phyloP scores from a whole-genome alignment of 2,329 filamentous ascomycete species.

The Neofusicoccum kwambonambiense region DNA sequence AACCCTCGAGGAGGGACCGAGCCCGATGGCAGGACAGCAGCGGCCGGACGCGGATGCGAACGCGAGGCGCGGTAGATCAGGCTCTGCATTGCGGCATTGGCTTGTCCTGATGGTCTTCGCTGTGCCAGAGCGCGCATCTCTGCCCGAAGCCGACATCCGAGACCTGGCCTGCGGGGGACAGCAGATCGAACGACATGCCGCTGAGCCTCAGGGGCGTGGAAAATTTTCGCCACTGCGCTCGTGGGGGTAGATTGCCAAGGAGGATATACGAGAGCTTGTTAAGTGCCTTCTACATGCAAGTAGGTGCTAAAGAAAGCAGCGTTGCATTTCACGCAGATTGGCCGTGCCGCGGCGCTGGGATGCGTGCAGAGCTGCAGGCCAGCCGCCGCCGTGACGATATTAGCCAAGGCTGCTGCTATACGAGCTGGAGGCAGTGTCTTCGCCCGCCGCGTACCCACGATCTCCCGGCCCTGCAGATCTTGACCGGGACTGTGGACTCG shows the following conservation, averaged over 20 bases:
- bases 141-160: neutral
- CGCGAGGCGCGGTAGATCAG: neutral
- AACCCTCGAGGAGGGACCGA: neutral
- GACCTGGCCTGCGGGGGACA: neutral
- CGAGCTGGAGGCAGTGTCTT: neutral
- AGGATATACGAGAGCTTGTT: neutral
- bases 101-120: no score
- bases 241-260: neutral
- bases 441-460: neutral
- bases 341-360: neutral
- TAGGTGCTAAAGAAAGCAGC: neutral
- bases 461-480: slow-evolving; percentile 16
- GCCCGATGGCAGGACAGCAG: neutral
- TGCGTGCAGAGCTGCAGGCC: neutral
- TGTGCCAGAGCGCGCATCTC: neutral
- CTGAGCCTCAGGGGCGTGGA: neutral
- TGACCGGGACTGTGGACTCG: slow-evolving; percentile 9
- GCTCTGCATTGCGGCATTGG: neutral
- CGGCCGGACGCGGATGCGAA: neutral
- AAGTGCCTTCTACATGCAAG: neutral
- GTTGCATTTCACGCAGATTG: neutral
- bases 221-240: neutral
- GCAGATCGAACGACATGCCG: neutral
- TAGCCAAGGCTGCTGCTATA: slow-evolving; percentile 3
- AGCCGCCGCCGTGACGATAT: neutral